Evolutionary conservation across 2,329 filamentous ascomycete genomes (phyloP).

Genomic region (Zarea fungicola): DNA sequence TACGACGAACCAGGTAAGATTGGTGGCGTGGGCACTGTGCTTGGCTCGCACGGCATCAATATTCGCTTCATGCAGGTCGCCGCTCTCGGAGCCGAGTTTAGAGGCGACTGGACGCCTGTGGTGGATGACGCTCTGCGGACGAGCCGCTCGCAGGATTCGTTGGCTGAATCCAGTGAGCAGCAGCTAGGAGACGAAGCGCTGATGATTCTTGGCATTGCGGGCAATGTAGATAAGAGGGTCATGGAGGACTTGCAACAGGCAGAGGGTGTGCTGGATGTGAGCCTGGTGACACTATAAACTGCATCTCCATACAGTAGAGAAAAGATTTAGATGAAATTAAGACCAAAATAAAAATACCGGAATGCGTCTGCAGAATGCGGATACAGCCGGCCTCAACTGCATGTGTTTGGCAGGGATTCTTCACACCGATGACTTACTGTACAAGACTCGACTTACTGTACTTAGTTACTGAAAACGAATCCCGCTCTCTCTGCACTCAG

Average conservation of each 20-base stretch:
- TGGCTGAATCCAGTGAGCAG: constrained; percentile 12
- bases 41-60: constrained; percentile 68
- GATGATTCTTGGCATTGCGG: constrained; percentile 75
- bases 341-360: too few relatives aligned
- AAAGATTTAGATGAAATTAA: too few relatives aligned
- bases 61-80: constrained; percentile 76
- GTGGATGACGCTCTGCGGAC: constrained; percentile 19
- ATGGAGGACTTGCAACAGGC: constrained; percentile 42
- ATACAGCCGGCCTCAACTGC: too few relatives aligned
- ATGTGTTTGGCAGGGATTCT: too few relatives aligned
- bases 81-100: constrained; percentile 33
- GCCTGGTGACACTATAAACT: constrained; percentile 41
- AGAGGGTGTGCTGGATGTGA: constrained; percentile 52
- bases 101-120: constrained; percentile 26
- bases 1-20: constrained; percentile 81
- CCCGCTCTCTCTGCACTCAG: too few relatives aligned
- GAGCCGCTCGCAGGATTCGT: constrained; percentile 30
- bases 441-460: too few relatives aligned
- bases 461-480: too few relatives aligned
- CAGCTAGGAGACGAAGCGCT: constrained; percentile 55
- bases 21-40: constrained; percentile 65
- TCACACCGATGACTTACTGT: too few relatives aligned
- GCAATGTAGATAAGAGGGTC: constrained; percentile 54
- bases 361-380: too few relatives aligned
- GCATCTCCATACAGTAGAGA: too few relatives aligned